Evolutionary conservation across 1,284 basidiomycete genomes (phyloP), one percentile per base, ranked within the genome.

Genomic region (Malassezia obtusa): DNA sequence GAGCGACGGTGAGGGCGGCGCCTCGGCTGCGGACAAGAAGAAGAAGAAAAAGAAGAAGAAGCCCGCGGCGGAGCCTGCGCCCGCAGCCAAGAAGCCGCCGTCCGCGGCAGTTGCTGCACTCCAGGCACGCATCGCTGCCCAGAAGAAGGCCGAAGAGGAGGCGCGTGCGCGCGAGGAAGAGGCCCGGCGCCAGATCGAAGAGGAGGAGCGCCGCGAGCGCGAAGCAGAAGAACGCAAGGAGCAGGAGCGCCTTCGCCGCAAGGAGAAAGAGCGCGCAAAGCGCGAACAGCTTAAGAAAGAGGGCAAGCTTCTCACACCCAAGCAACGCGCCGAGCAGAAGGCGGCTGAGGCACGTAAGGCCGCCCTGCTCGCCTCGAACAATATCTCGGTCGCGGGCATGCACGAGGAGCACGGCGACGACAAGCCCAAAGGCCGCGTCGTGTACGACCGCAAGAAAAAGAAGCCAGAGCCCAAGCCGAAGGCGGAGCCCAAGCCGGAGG

Each of bases 271-370:
- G 54, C 64, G 60, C 52, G 60, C 60, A 28, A 72, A 71, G 54
- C 60, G 59, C 43, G 71, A 73, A 54, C 71, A 72, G 58, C 63
- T 72, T 52, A 63, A 63, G 49, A 68, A 66, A 54, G 71, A 73
- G 57, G 71, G 71, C 53, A 71, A 72, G 60, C 63, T 71, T 15
- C 58, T 73, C 30, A 73, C 71, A 1, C 69, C 71, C 33, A 95
- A 94, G 77, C 91, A 98, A 75, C 95, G 91, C 77, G 87, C 89
- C 67, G 91, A 96, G 74, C 85, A 82, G 64, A 86, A 86, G 15
- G 86, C 85, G 56, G 91, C 90, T 8, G 91, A 96, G 75, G 82
- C 88, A 32, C 83, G 91, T 52, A 87, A 85, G 75, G 83, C 92
- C 75, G 92, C 92, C 3, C 80, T 98, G 53, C 80, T 98, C 46